These are phyloP conservation scores for Theileria orientalis DNA, from an alignment of 169 alveolate species.

Conservation along the genomic window DNA sequence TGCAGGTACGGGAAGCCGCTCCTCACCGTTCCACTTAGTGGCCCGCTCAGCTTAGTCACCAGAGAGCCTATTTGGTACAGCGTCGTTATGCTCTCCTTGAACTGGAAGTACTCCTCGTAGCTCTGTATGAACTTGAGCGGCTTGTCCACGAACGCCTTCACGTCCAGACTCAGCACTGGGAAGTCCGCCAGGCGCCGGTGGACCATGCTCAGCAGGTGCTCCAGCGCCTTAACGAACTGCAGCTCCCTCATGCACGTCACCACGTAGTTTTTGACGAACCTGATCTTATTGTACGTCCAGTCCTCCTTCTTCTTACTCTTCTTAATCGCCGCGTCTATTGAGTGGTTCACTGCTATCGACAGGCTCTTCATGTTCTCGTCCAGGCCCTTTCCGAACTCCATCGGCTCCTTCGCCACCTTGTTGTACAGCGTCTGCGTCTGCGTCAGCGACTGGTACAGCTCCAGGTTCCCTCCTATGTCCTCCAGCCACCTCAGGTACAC, in stretches of 20 bases:
- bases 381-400: not conserved
- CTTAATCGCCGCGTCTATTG: conserved; percentile 15
- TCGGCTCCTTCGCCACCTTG: not conserved
- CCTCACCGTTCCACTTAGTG: not conserved
- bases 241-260: conserved; percentile 47
- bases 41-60: not conserved
- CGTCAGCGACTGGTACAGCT: not conserved
- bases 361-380: conserved; percentile 10
- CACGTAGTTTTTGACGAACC: conserved; percentile 12
- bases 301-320: not conserved
- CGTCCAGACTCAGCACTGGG: conserved; percentile 41
- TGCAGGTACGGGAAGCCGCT: not conserved
- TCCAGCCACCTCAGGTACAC: not conserved
- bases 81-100: conserved; percentile 11
- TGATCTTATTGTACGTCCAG: not conserved
- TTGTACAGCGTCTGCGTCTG: conserved; percentile 2
- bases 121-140: conserved; percentile 38
- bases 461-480: conserved; percentile 13
- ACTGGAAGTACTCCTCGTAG: conserved; percentile 29
- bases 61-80: not conserved
- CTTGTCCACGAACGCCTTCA: conserved; percentile 10
- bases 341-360: conserved; percentile 20
- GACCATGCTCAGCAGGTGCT: conserved; percentile 8
- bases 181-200: conserved; percentile 13
- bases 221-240: not conserved